Percentiles rank a stretch among this genome's conserved stretches.
These are phyloP conservation scores for Fusarium sororula DNA, from an alignment of 2,329 filamentous ascomycete species.

Conservation along the genomic window DNA sequence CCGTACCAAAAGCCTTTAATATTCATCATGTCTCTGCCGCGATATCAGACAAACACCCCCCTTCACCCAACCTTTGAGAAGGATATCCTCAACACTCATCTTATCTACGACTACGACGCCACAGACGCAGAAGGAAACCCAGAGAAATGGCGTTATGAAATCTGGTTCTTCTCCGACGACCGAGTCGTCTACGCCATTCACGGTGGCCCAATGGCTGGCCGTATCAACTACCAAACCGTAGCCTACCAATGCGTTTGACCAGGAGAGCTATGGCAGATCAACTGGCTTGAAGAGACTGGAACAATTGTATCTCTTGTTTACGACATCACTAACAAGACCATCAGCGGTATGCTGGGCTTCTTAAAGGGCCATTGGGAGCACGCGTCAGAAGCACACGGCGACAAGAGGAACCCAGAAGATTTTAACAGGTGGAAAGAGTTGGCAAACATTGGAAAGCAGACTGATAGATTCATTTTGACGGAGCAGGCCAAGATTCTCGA, in stretches of 20 bases:
- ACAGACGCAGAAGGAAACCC: constrained; percentile 57
- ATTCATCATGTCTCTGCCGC: constrained; percentile 31
- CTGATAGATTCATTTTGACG: constrained; percentile 59
- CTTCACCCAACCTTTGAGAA: constrained; percentile 48
- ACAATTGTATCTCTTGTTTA: constrained; percentile 65
- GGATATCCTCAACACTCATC: constrained; percentile 62
- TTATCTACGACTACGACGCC: constrained; percentile 66
- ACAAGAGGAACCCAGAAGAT: constrained; percentile 62
- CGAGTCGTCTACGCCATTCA: constrained; percentile 68
- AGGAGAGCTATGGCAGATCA: constrained; percentile 67
- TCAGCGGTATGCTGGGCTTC: constrained; percentile 64
- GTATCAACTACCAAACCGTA: constrained; percentile 62
- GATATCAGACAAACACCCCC: constrained; percentile 40
- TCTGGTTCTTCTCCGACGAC: constrained; percentile 66
- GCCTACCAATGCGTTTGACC: constrained; percentile 67
- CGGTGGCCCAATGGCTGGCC: constrained; percentile 66
- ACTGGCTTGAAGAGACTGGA: constrained; percentile 69
- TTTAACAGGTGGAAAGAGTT: constrained; percentile 61
- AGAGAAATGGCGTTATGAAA: constrained; percentile 69
- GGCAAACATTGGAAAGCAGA: constrained; percentile 59
- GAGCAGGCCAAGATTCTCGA: constrained; percentile 64
- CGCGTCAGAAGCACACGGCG: constrained; percentile 59
- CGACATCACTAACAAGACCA: constrained; percentile 58
- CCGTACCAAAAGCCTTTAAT: accelerated
- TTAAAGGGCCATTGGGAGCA: constrained; percentile 66